A percentile compares a stretch with the other conserved stretches of the same genome.
phyloP scores from a whole-genome alignment of 1,139 yeast genomes.

The Sugiyamaella xylanicola region DNA sequence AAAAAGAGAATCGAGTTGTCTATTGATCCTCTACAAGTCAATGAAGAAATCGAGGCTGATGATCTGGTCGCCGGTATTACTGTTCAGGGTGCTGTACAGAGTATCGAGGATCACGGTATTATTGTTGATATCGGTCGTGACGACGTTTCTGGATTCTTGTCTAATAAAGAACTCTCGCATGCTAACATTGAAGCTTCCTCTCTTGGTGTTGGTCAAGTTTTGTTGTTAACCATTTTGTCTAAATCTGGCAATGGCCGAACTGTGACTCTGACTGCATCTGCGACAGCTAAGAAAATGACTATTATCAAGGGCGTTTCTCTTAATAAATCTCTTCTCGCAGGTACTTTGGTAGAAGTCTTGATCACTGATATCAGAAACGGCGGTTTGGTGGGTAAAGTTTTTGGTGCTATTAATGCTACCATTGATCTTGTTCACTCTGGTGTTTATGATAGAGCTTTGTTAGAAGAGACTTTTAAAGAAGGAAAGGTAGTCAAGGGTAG shows the following conservation, averaged over 20 bases:
- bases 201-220: conserved; percentile 50
- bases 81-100: conserved; percentile 73
- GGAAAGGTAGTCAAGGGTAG: conserved; percentile 73
- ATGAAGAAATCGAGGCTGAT: conserved; percentile 58
- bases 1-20: conserved; percentile 69
- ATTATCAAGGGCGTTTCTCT: conserved; percentile 61
- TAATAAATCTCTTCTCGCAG: conserved; percentile 81
- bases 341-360: conserved; percentile 74
- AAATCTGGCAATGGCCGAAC: conserved; percentile 56
- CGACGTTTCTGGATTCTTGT: conserved; percentile 67
- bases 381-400: conserved; percentile 64
- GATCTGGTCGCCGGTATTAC: conserved; percentile 65
- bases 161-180: conserved; percentile 59
- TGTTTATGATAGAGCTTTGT: conserved; percentile 49
- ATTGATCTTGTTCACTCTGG: conserved; percentile 68
- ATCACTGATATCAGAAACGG: conserved; percentile 60
- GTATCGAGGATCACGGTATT: conserved; percentile 91
- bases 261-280: conserved; percentile 55
- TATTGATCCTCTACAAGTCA: conserved; percentile 74
- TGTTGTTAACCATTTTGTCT: conserved; percentile 40
- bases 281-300: conserved; percentile 47
- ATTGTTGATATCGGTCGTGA: conserved; percentile 67
- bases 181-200: conserved; percentile 38
- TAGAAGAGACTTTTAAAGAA: conserved; percentile 62
- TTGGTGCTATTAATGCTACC: conserved; percentile 76